Evolutionary conservation across 2,329 filamentous ascomycete genomes (phyloP), one percentile per base, ranked within the genome.

Genomic region (Dactylellina haptotyla): DNA sequence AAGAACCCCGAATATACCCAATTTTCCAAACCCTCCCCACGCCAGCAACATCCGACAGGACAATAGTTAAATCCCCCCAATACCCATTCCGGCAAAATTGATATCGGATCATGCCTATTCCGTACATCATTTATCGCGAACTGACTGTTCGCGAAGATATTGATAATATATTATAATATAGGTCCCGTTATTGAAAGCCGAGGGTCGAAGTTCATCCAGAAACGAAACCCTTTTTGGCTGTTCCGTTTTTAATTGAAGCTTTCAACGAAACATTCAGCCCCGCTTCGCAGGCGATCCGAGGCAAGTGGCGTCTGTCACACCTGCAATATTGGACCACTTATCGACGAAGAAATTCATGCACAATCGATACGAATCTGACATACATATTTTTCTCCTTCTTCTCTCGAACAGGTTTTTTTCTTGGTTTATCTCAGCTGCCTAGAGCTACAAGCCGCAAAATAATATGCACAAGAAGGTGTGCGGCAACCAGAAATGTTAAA

Each of bases 301-400:
- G 26, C 34, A 18, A 8, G 18, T 56, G 30, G 30, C 51, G 51
- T 18, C 32, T n/a, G 32, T 43, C 18, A 28, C 20, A 43, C 25
- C n/a, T 3, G 12, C 14, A 8, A 28, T 8, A 50, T 16, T 50
- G 46, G 10, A 50, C 12, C 4, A 50, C 46, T 30, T 50, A 43
- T 57, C 23, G 2, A 57, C 23, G 20, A 12, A 25, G 10, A n/a
- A 8, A 39, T 43, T 57, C n/a, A 67, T 43, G 63, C 45, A 53
- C 46, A 67, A 53, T 46, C 54, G 63, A 67, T 67, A 59, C 43
- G 26, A 50, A 57, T 59, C 63, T 67, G 30, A 67, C 63, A 67
- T 67, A 67, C 63, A 67, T 53, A 28, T 30, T 45, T 57, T 25
- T 26, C 34, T 32, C 23, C 16, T 23, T 53, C 46, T 32, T 43